phyloP scores from a whole-genome alignment of 1,284 basidiomycete species.

The Exobasidium rhododendri region DNA sequence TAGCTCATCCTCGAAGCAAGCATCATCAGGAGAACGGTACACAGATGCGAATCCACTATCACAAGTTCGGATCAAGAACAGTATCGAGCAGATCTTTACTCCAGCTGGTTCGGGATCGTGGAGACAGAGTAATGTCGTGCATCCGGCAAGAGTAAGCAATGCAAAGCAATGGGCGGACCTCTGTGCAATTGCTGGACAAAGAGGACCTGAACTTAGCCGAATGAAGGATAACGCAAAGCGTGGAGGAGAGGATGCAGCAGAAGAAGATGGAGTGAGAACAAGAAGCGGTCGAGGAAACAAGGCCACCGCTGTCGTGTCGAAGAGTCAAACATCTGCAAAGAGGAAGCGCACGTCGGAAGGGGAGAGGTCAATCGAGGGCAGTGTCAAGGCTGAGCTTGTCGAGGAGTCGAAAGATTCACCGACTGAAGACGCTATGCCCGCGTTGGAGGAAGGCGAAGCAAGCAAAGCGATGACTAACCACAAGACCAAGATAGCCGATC shows the following conservation, averaged over 20 bases:
- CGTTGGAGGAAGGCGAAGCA: background rate
- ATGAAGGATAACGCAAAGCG: slow-evolving; percentile 43
- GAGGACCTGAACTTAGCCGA: slow-evolving; percentile 48
- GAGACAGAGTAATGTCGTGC: slow-evolving; percentile 51
- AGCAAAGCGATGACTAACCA: background rate
- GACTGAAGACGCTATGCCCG: background rate
- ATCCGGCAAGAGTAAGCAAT: slow-evolving; percentile 46
- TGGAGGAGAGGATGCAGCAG: slow-evolving; percentile 5
- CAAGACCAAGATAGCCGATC: slow-evolving; percentile 35
- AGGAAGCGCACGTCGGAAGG: slow-evolving; percentile 14
- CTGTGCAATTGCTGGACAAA: slow-evolving; percentile 31
- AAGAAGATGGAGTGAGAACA: slow-evolving; percentile 45
- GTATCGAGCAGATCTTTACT: slow-evolving; percentile 50
- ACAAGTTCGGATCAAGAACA: slow-evolving; percentile 46
- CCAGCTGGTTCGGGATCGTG: slow-evolving; percentile 45
- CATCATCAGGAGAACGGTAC: slow-evolving; percentile 4
- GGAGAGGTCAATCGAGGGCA: background rate
- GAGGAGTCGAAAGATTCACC: background rate
- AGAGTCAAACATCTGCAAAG: slow-evolving; percentile 5
- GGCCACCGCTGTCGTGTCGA: background rate
- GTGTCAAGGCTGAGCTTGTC: background rate
- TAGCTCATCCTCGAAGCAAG: background rate
- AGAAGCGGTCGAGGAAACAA: slow-evolving; percentile 27
- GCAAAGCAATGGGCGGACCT: slow-evolving; percentile 51
- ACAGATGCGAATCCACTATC: slow-evolving; percentile 3